phyloP scores from a whole-genome alignment of 768 basidiomycete genomes.

The Boletus pseudo-olivaceus region DNA sequence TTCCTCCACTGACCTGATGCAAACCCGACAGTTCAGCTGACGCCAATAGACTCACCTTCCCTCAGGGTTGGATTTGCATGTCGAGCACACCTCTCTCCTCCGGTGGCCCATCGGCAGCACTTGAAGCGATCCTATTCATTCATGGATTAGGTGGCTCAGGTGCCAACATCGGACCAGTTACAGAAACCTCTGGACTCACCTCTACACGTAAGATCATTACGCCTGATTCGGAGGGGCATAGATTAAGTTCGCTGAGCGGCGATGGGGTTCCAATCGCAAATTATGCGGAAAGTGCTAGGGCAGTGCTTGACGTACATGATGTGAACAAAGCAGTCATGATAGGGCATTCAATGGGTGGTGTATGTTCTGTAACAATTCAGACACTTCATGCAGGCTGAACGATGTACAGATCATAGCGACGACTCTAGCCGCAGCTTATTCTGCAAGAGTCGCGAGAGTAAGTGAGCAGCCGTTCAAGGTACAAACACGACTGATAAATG shows the following conservation, averaged over 20 bases:
- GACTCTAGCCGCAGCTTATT: background rate
- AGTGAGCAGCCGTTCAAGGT: background rate
- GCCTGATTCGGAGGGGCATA: conserved; percentile 9
- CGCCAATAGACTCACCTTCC: background rate
- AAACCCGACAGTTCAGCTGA: conserved; percentile 4
- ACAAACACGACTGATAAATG: background rate
- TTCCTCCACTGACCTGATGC: background rate
- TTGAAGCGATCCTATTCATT: conserved; percentile 6
- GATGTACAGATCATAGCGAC: background rate
- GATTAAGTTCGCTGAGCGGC: conserved; percentile 12
- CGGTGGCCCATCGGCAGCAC: background rate
- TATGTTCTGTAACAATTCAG: background rate
- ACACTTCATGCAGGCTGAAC: background rate
- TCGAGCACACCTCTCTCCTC: background rate
- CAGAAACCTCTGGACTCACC: conserved; percentile 7
- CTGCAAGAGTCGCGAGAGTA: conserved; percentile 1
- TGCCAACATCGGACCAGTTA: conserved; percentile 7
- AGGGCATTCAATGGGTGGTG: conserved; percentile 5
- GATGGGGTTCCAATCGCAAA: conserved; percentile 11
- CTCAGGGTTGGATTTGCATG: conserved; percentile 6
- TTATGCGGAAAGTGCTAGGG: conserved; percentile 10
- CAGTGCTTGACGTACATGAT: conserved; percentile 11
- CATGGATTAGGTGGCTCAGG: background rate
- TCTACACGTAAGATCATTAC: conserved; percentile 14
- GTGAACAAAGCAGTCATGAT: conserved; percentile 3